Evolutionary conservation across 306 rosid genomes (phyloP).

Genomic region (Alnus glutinosa): DNA sequence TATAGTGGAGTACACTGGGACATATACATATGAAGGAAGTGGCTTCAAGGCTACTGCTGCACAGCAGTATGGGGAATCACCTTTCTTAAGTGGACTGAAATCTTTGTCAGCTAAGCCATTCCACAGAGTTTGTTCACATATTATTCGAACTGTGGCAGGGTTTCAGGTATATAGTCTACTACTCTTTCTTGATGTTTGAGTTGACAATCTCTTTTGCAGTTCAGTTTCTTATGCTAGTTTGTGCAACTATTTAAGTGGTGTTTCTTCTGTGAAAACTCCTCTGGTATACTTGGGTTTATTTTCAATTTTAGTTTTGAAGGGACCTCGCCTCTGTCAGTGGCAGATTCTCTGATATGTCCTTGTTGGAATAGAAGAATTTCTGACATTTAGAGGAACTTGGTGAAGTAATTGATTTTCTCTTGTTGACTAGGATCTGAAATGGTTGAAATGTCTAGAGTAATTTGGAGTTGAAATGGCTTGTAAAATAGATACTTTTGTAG

Average conservation of each 20-base stretch:
- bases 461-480: not conserved
- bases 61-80: slow-evolving; percentile 94
- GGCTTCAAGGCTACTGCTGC: slow-evolving; percentile 99
- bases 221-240: not conserved
- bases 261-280: not conserved
- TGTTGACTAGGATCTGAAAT: not conserved
- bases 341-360: not conserved
- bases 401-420: not conserved
- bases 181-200: not conserved
- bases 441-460: not conserved
- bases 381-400: not conserved
- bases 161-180: slow-evolving; percentile 68
- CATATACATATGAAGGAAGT: slow-evolving; percentile 97
- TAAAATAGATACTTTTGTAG: not conserved
- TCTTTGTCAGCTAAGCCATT: slow-evolving; percentile 92
- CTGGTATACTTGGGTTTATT: not conserved
- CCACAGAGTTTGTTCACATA: slow-evolving; percentile 94
- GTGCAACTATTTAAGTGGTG: not conserved
- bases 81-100: slow-evolving; percentile 94
- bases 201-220: not conserved
- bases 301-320: not conserved
- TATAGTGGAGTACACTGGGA: slow-evolving; percentile 83
- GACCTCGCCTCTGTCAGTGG: not conserved
- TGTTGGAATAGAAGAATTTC: not conserved
- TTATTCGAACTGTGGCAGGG: slow-evolving; percentile 96